These are phyloP conservation scores for Fusarium marasasianum DNA, from an alignment of 2,329 filamentous ascomycete species.

Conservation along the genomic window DNA sequence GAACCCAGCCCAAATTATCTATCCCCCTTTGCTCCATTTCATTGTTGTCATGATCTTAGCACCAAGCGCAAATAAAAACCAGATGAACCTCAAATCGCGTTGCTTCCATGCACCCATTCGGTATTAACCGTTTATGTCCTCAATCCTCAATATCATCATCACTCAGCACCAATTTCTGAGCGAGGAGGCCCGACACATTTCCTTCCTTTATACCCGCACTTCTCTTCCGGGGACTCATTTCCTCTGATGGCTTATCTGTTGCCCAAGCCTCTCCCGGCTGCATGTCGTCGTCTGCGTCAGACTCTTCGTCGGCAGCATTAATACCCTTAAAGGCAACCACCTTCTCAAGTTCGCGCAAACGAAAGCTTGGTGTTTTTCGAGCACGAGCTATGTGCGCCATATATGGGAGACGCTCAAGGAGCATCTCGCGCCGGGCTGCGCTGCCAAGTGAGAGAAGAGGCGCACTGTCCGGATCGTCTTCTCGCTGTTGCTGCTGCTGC, in stretches of 20 bases:
- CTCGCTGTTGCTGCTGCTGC: constrained; percentile 17
- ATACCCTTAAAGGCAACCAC: constrained; percentile 74
- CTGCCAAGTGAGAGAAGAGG: constrained; percentile 69
- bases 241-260: constrained; percentile 68
- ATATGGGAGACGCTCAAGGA: constrained; percentile 89
- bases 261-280: constrained; percentile 63
- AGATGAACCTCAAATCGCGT: constrained; percentile 22
- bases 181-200: constrained; percentile 55
- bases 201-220: constrained; percentile 50
- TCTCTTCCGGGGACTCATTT: constrained; percentile 60
- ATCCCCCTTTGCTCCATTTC: constrained; percentile 29
- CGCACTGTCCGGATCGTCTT: constrained; percentile 37
- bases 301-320: constrained; percentile 57
- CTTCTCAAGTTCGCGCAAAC: constrained; percentile 70
- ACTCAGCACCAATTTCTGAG: constrained; percentile 76
- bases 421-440: constrained; percentile 75
- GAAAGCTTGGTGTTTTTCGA: constrained; percentile 49
- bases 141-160: constrained; percentile 87
- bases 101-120: background rate
- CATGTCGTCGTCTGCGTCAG: constrained; percentile 56
- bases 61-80: constrained; percentile 15
- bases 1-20: constrained; percentile 1
- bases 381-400: constrained; percentile 72
- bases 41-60: background rate
- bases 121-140: background rate